A percentile compares a stretch with the other conserved stretches of the same genome.
These are phyloP conservation scores for Pleurotus giganteus DNA, from an alignment of 768 basidiomycete genomes.

Conservation along the genomic window DNA sequence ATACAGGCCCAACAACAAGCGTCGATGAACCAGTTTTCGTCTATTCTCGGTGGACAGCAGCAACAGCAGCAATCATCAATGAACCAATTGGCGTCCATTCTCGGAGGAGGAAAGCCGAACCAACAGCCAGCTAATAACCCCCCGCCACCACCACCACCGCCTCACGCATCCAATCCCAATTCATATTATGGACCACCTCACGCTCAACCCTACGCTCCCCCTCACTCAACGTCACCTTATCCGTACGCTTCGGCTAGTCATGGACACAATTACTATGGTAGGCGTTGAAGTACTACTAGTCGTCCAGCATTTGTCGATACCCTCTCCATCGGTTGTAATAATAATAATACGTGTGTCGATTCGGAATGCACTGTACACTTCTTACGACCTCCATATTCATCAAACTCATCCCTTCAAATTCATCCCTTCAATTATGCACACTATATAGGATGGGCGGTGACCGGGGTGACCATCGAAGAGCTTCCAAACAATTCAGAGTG, in stretches of 20 bases:
- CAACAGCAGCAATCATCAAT: slow-evolving; percentile 14
- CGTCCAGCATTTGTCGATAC: no score
- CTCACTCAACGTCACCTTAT: neutral
- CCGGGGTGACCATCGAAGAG: no score
- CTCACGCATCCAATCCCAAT: neutral
- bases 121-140: neutral
- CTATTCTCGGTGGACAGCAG: neutral
- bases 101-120: neutral
- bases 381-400: no score
- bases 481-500: no score
- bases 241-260: neutral
- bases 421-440: no score
- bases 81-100: slow-evolving; percentile 11
- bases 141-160: neutral
- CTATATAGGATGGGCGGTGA: no score
- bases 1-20: slow-evolving; percentile 16
- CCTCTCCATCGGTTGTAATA: no score
- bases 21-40: slow-evolving; percentile 11
- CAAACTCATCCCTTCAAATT: no score
- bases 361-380: no score
- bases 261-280: neutral
- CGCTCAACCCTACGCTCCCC: neutral
- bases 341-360: no score
- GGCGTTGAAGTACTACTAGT: neutral
- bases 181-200: neutral